These are phyloP conservation scores for Potentilla sterilis DNA, from an alignment of 306 rosid species.

Conservation along the genomic window DNA sequence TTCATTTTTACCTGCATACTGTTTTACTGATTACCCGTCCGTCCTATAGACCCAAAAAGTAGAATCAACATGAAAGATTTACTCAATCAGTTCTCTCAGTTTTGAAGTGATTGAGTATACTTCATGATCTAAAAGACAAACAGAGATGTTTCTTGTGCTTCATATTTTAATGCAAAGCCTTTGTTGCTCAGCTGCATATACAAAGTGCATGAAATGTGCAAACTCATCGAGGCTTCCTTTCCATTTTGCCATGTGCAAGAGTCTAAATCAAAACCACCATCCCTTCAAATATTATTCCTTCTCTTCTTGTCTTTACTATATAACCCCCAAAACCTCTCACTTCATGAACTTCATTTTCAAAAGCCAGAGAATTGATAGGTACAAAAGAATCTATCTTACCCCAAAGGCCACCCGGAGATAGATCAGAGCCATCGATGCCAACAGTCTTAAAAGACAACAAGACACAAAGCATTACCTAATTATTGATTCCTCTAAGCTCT, in stretches of 20 bases:
- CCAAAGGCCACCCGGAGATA: constrained; percentile 31
- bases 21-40: neutral
- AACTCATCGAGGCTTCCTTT: constrained; percentile 16
- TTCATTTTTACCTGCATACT: neutral
- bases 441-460: constrained; percentile 44
- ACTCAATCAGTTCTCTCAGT: neutral
- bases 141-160: neutral
- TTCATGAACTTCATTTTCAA: constrained; percentile 26
- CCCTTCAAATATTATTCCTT: constrained; percentile 57
- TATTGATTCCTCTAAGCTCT: constrained; percentile 60
- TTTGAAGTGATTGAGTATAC: neutral
- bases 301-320: constrained; percentile 53
- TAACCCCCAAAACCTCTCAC: constrained; percentile 30
- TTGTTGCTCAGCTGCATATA: constrained; percentile 8
- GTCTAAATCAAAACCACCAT: constrained; percentile 42
- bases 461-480: constrained; percentile 75
- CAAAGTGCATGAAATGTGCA: constrained; percentile 10
- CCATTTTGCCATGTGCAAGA: constrained; percentile 26
- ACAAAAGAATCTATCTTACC: constrained; percentile 26
- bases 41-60: neutral
- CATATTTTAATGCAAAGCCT: neutral
- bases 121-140: constrained; percentile 12
- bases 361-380: constrained; percentile 11
- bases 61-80: neutral
- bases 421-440: constrained; percentile 22